These are phyloP conservation scores for Talaromyces sp. DNA, from an alignment of 2,329 filamentous ascomycete species.

Conservation along the genomic window DNA sequence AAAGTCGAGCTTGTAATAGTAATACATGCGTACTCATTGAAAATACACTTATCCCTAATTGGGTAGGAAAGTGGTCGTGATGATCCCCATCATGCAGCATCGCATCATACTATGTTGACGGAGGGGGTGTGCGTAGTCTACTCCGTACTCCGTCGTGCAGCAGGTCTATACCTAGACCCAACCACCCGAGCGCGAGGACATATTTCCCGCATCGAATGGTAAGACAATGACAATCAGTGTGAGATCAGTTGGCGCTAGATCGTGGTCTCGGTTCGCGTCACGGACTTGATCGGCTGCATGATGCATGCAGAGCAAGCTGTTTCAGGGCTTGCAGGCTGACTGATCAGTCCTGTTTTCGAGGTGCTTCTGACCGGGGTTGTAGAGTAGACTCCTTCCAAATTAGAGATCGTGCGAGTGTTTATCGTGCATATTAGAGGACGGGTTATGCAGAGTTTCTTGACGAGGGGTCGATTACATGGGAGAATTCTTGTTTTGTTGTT, in stretches of 20 bases:
- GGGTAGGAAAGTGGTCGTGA: background rate
- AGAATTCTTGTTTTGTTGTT: background rate
- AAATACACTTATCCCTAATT: too few relatives aligned
- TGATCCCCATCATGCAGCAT: background rate
- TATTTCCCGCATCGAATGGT: background rate
- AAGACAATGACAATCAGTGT: background rate
- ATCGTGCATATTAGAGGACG: background rate
- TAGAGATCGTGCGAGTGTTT: conserved; percentile 1
- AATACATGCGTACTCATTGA: background rate
- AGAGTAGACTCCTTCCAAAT: conserved; percentile 7
- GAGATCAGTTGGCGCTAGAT: conserved; percentile 4
- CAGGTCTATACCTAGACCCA: background rate
- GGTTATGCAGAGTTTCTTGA: background rate
- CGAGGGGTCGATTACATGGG: background rate
- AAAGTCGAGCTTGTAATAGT: background rate
- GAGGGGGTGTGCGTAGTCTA: too few relatives aligned
- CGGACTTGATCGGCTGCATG: conserved; percentile 8
- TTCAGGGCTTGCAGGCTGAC: conserved; percentile 13
- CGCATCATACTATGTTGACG: background rate
- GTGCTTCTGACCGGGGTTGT: background rate
- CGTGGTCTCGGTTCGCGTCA: conserved; percentile 1
- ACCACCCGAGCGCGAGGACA: background rate
- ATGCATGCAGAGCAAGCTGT: conserved; percentile 15
- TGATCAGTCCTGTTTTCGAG: conserved; percentile 3
- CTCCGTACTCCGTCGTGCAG: background rate